A percentile compares a stretch with the other conserved stretches of the same genome.
These are phyloP conservation scores for Hortiboletus rubellus DNA, from an alignment of 1,284 basidiomycete species.

Conservation along the genomic window DNA sequence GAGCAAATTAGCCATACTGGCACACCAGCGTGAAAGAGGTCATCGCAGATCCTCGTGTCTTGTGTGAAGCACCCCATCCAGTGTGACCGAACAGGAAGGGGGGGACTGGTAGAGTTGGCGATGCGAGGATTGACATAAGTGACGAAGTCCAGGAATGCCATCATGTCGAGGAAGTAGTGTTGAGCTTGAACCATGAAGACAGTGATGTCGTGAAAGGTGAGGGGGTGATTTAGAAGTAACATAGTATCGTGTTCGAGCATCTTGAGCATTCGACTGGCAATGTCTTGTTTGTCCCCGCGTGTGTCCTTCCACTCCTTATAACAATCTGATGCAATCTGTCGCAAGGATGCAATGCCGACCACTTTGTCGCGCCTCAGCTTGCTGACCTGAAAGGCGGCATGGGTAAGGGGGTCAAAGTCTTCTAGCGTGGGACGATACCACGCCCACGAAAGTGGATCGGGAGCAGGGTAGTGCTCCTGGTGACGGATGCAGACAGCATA, in stretches of 20 bases:
- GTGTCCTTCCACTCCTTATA: not conserved
- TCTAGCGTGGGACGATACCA: conserved; percentile 4
- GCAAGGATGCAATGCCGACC: not conserved
- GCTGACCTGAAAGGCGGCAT: not conserved
- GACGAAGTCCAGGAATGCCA: conserved; percentile 1
- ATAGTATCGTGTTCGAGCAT: not conserved
- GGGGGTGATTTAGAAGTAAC: not conserved
- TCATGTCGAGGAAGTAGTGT: not conserved
- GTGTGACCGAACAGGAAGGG: not conserved
- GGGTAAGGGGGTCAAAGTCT: not conserved
- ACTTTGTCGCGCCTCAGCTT: conserved; percentile 3
- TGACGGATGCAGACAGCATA: conserved; percentile 4
- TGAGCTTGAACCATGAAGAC: not conserved
- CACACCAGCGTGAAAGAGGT: not conserved
- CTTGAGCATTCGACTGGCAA: not conserved
- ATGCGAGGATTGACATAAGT: not conserved
- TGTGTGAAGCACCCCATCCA: conserved; percentile 3
- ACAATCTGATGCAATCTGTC: not conserved
- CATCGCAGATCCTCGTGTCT: not conserved
- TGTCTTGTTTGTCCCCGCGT: not conserved
- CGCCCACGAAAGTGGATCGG: conserved; percentile 8
- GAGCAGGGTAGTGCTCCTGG: not conserved
- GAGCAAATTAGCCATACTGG: not conserved
- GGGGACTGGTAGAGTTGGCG: not conserved
- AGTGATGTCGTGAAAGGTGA: not conserved